Evolutionary conservation across 106 monocot genomes (phyloP).

Genomic region (Acorus calamus): DNA sequence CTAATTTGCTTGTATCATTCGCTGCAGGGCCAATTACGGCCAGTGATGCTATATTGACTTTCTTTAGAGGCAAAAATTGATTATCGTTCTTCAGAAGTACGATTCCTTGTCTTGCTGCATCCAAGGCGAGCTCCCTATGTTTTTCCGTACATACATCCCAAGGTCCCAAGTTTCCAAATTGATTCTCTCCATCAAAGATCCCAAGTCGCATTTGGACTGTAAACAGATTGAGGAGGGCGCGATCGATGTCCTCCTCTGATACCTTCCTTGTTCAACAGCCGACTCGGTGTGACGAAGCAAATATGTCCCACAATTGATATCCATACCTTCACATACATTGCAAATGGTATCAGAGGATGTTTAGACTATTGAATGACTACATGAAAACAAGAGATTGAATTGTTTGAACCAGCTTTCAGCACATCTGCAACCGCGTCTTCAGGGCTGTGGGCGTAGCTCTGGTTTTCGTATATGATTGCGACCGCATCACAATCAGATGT

Average conservation of each 20-base stretch:
- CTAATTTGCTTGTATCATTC: conserved; percentile 31
- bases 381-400: no score
- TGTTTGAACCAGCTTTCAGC: conserved; percentile 59
- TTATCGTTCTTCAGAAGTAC: conserved; percentile 66
- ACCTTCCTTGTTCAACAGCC: conserved; percentile 49
- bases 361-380: no score
- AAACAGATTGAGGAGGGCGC: conserved; percentile 75
- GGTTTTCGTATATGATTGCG: conserved; percentile 75
- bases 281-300: conserved; percentile 38
- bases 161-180: conserved; percentile 24
- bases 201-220: conserved; percentile 68
- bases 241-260: conserved; percentile 54
- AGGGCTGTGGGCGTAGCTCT: conserved; percentile 46
- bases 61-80: conserved; percentile 42
- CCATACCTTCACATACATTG: conserved; percentile 44
- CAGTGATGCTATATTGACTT: conserved; percentile 23
- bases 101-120: conserved; percentile 55
- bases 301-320: conserved; percentile 83
- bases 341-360: no score
- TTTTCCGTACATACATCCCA: conserved; percentile 37
- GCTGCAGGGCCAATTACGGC: conserved; percentile 71
- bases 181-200: conserved; percentile 51
- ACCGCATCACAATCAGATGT: conserved; percentile 96
- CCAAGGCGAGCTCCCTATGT: conserved; percentile 51
- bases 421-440: conserved; percentile 84